Conservation (phyloP, 495 filamentous ascomycete genomes). For the Podospora didyma region DNA sequence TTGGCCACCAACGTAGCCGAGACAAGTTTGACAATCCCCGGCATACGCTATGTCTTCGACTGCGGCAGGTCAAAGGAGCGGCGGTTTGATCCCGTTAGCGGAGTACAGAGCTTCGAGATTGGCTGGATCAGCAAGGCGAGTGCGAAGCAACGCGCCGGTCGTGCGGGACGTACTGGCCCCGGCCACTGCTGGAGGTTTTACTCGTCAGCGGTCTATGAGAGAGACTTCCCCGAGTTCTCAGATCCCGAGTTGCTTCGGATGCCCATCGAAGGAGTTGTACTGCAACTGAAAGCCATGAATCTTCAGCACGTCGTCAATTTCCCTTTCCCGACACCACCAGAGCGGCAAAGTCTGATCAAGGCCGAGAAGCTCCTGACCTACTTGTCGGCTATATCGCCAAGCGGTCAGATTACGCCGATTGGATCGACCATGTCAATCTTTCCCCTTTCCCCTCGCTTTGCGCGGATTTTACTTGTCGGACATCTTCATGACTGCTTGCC, state of each 20-base stretch:
- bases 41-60: conserved; percentile 94
- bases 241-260: conserved; percentile 87
- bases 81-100: conserved; percentile 74
- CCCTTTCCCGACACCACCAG: conserved; percentile 94
- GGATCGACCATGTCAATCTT: conserved; percentile 81
- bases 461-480: conserved; percentile 84
- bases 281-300: conserved; percentile 95
- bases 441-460: conserved; percentile 84
- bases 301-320: conserved; percentile 89
- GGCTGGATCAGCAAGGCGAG: conserved; percentile 98
- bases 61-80: conserved; percentile 87
- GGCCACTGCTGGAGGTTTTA: conserved; percentile 95
- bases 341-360: conserved; percentile 70
- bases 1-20: conserved; percentile 97
- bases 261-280: conserved; percentile 86
- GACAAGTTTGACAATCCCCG: conserved; percentile 93
- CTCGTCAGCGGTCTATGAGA: conserved; percentile 89
- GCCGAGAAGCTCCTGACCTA: conserved; percentile 83
- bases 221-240: conserved; percentile 80
- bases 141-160: conserved; percentile 86
- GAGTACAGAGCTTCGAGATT: conserved; percentile 92
- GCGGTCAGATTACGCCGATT: conserved; percentile 70
- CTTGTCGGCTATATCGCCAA: conserved; percentile 60
- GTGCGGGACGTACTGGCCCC: conserved; percentile 91
- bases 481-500: conserved; percentile 78